These are phyloP conservation scores for Wickerhamomyces bisporus DNA, from an alignment of 805 yeast genomes.

Conservation along the genomic window DNA sequence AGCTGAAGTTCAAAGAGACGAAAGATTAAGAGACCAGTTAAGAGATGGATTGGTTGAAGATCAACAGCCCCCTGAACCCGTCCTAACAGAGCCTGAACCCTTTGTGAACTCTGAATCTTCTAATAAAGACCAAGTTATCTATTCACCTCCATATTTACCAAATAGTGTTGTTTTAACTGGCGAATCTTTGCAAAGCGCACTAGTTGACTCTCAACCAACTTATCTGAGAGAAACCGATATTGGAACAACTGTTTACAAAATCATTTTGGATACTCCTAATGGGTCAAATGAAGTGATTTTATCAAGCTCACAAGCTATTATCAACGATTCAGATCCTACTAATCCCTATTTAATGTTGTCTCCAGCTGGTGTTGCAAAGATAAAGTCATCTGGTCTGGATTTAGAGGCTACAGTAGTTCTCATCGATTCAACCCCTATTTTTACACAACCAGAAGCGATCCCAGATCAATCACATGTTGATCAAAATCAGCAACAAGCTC, in stretches of 20 bases:
- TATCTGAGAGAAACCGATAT: constrained; percentile 17
- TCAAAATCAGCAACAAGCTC: neutral
- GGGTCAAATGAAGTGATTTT: constrained; percentile 15
- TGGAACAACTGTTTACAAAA: constrained; percentile 6
- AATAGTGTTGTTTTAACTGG: constrained; percentile 19
- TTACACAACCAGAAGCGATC: no score
- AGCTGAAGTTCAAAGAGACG: constrained; percentile 21
- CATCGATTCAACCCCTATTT: neutral
- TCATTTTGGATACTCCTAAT: constrained; percentile 11
- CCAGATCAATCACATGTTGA: no score
- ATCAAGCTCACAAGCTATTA: constrained; percentile 21
- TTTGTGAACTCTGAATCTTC: neutral
- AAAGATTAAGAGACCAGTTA: constrained; percentile 19
- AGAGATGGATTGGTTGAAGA: constrained; percentile 1
- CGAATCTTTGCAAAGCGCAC: constrained; percentile 18
- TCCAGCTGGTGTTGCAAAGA: constrained; percentile 22
- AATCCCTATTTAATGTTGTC: constrained; percentile 24
- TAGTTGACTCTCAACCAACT: constrained; percentile 19
- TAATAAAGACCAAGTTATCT: neutral
- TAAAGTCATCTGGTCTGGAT: constrained; percentile 13
- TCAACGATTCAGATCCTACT: constrained; percentile 20
- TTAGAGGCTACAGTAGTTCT: constrained; percentile 16
- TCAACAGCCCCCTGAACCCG: neutral
- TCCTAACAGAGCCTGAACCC: neutral
- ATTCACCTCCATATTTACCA: constrained; percentile 3